Conservation (phyloP, 83 land plant genomes). For the Thuja plicata region DNA sequence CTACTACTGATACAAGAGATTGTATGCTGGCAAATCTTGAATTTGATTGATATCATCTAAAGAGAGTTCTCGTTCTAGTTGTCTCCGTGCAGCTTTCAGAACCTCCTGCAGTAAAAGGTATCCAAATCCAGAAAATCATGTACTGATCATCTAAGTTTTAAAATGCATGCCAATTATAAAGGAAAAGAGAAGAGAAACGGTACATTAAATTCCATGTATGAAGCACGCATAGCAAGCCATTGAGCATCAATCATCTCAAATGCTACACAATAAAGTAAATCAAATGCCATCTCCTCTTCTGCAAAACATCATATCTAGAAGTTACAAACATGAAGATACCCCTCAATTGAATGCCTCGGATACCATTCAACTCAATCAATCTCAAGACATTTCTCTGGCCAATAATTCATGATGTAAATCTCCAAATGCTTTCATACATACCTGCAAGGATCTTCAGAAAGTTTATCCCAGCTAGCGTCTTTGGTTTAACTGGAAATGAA, state of each 20-base stretch:
- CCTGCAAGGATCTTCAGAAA: slow-evolving; percentile 41
- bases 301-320: slow-evolving; percentile 14
- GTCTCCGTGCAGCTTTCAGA: slow-evolving; percentile 33
- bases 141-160: neutral
- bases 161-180: slow-evolving; percentile 4
- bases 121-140: neutral
- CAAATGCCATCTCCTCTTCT: slow-evolving; percentile 54
- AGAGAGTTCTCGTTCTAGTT: slow-evolving; percentile 34
- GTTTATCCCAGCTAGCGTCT: slow-evolving; percentile 24
- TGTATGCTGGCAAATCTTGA: slow-evolving; percentile 36
- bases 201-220: slow-evolving; percentile 67
- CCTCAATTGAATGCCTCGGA: neutral
- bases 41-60: slow-evolving; percentile 32
- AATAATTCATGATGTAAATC: slow-evolving; percentile 1
- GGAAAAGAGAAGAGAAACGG: neutral
- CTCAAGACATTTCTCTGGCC: neutral
- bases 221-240: slow-evolving; percentile 59
- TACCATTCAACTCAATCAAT: neutral
- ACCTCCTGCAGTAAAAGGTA: slow-evolving; percentile 23
- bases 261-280: slow-evolving; percentile 58
- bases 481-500: slow-evolving; percentile 25
- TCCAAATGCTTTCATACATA: neutral
- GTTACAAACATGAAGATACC: neutral
- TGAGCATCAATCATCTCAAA: slow-evolving; percentile 61
- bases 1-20: slow-evolving; percentile 19